Percentiles rank a stretch among this genome's conserved stretches.
Conservation (phyloP, 768 basidiomycete species). For the Podaxis rugospora region DNA sequence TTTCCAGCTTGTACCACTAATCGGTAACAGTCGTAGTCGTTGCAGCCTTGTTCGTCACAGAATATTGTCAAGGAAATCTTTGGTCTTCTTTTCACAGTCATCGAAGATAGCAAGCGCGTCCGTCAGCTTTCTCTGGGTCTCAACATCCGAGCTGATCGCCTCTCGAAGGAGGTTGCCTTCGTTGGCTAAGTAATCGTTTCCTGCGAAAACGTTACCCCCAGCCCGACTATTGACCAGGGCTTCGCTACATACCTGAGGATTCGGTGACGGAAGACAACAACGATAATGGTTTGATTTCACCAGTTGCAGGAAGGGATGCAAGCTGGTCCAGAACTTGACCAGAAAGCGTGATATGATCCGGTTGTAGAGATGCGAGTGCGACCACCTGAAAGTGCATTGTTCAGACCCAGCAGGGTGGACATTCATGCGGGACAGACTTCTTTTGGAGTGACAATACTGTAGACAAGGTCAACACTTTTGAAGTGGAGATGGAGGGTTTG, state of each 20-base stretch:
- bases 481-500: not conserved
- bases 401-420: not conserved
- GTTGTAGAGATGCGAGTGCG: slow-evolving; percentile 34
- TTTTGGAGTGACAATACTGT: slow-evolving; percentile 2
- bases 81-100: slow-evolving; percentile 37
- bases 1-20: not conserved
- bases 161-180: slow-evolving; percentile 28
- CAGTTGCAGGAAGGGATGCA: slow-evolving; percentile 19
- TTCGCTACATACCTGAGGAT: not conserved
- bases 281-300: not conserved
- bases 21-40: not conserved
- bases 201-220: not conserved
- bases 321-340: slow-evolving; percentile 36
- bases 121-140: slow-evolving; percentile 35
- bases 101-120: slow-evolving; percentile 43
- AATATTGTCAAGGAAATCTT: slow-evolving; percentile 18
- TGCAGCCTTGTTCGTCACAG: not conserved
- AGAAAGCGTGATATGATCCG: slow-evolving; percentile 41
- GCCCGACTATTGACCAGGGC: not conserved
- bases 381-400: slow-evolving; percentile 26
- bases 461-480: not conserved
- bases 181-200: slow-evolving; percentile 14
- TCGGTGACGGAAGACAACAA: not conserved
- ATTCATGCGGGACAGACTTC: not conserved
- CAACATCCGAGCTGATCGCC: slow-evolving; percentile 32